phyloP scores from a whole-genome alignment of 192 early-diverging fungal species.

The Cetraspora pellucida region DNA sequence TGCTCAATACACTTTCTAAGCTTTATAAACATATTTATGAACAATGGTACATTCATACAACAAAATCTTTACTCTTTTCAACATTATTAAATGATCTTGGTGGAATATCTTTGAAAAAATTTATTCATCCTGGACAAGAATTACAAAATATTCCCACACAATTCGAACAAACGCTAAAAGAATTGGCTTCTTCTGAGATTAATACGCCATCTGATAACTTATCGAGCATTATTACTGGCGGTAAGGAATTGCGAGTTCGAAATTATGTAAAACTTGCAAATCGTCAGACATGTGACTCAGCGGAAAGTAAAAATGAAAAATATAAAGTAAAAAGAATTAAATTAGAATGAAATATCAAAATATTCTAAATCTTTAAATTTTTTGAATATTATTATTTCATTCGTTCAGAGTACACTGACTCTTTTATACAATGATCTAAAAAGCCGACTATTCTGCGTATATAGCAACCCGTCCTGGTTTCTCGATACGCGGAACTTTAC shows the following conservation, averaged over 20 bases:
- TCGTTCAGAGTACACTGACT: not conserved
- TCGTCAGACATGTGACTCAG: not conserved
- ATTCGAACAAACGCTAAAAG: not conserved
- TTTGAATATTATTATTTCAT: not conserved
- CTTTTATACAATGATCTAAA: not conserved
- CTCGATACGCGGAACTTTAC: slow-evolving; percentile 40
- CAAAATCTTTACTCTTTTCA: slow-evolving; percentile 51
- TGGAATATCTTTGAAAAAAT: slow-evolving; percentile 31
- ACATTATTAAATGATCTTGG: slow-evolving; percentile 45
- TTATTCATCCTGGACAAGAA: not conserved
- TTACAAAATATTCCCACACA: not conserved
- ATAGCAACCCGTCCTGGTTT: slow-evolving; percentile 14
- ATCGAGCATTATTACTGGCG: slow-evolving; percentile 9
- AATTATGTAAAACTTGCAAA: slow-evolving; percentile 23
- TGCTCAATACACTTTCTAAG: slow-evolving; percentile 38
- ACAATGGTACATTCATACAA: slow-evolving; percentile 53
- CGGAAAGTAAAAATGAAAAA: slow-evolving; percentile 14
- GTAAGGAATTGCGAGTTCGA: slow-evolving; percentile 1
- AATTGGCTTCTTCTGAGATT: not conserved
- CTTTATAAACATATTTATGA: slow-evolving; percentile 52
- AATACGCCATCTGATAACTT: not conserved
- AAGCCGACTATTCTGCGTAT: not conserved
- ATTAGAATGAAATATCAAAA: not conserved
- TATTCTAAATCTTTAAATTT: not conserved
- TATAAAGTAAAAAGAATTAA: slow-evolving; percentile 26